phyloP scores from a whole-genome alignment of 805 yeast genomes.

The Naumovozyma baii region DNA sequence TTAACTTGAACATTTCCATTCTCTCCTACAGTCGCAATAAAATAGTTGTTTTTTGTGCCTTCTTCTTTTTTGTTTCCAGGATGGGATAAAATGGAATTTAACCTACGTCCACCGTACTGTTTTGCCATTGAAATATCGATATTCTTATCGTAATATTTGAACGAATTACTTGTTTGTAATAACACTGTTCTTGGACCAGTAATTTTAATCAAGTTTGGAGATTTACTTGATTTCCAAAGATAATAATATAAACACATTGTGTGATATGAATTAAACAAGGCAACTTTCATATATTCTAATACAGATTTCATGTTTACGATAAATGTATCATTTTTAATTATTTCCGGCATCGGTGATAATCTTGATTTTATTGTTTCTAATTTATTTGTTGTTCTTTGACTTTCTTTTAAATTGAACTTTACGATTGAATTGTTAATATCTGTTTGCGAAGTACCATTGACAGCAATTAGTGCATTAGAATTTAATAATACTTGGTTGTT shows the following conservation, averaged over 20 bases:
- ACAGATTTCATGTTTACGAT: background rate
- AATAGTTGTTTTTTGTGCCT: background rate
- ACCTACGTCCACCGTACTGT: too few species aligned
- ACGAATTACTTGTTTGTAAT: slow-evolving; percentile 18
- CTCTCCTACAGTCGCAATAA: background rate
- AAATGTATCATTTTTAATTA: background rate
- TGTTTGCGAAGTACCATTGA: slow-evolving; percentile 23
- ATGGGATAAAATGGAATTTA: too few species aligned
- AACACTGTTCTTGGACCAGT: slow-evolving; percentile 29
- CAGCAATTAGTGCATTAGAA: slow-evolving; percentile 23
- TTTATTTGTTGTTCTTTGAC: background rate
- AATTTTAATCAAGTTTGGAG: slow-evolving; percentile 20
- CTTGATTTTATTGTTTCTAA: background rate
- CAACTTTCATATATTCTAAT: slow-evolving; percentile 3
- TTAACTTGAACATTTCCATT: background rate
- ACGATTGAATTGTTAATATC: slow-evolving; percentile 18
- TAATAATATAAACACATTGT: slow-evolving; percentile 1
- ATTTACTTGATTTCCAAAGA: slow-evolving; percentile 16
- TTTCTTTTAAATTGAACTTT: background rate
- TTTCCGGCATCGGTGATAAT: background rate
- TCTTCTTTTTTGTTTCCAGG: background rate
- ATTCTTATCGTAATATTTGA: background rate
- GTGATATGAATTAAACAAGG: slow-evolving; percentile 4
- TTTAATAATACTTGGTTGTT: slow-evolving; percentile 23
- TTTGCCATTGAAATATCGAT: background rate